phyloP scores from a whole-genome alignment of 352 stramenopile genomes.

The Blastocystis sp. region DNA sequence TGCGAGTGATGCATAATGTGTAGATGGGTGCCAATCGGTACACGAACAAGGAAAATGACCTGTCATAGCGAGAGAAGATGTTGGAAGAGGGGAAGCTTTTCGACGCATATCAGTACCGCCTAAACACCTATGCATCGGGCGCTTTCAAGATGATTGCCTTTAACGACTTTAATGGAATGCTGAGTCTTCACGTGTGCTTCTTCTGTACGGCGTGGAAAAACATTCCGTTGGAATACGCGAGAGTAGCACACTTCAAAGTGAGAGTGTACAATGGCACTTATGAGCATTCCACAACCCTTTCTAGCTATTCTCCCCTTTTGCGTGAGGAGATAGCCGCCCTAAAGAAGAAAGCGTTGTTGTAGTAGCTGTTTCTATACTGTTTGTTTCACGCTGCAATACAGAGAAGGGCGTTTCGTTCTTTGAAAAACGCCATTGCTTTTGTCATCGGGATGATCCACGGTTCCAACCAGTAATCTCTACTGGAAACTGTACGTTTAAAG shows the following conservation, averaged over 20 bases:
- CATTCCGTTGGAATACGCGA: not conserved
- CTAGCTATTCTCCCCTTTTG: too few relatives aligned
- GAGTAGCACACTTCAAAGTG: not conserved
- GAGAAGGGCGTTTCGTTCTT: too few relatives aligned
- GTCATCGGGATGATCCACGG: too few relatives aligned
- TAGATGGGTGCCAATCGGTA: not conserved
- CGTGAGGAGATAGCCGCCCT: too few relatives aligned
- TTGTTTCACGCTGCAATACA: too few relatives aligned
- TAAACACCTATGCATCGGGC: not conserved
- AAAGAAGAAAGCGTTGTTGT: too few relatives aligned
- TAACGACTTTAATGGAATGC: not conserved
- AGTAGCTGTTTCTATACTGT: too few relatives aligned
- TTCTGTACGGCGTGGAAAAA: not conserved
- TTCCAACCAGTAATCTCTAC: too few relatives aligned
- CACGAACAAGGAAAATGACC: not conserved
- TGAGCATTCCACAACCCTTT: too few relatives aligned
- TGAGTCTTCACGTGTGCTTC: not conserved
- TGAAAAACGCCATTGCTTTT: too few relatives aligned
- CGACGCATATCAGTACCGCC: conserved; percentile 11
- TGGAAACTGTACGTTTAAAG: too few relatives aligned
- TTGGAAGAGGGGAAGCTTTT: conserved; percentile 17
- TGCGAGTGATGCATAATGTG: not conserved
- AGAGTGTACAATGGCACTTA: not conserved
- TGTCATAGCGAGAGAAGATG: not conserved
- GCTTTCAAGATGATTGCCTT: conserved; percentile 18